Evolutionary conservation across 1,284 basidiomycete genomes (phyloP).

Genomic region (Athelia sp.): DNA sequence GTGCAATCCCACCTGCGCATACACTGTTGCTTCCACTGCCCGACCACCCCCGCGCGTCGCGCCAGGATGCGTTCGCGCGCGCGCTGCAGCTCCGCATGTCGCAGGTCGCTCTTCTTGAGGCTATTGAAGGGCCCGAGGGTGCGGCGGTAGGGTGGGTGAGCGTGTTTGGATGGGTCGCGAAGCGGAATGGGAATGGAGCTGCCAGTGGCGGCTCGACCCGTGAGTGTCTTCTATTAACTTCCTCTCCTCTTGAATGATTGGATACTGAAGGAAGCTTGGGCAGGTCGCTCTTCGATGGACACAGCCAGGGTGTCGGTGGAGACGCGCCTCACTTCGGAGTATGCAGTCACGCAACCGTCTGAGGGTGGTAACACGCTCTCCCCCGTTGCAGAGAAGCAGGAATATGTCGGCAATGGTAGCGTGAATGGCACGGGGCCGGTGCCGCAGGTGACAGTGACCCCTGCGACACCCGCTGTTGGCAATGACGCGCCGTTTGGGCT

Average conservation of each 20-base stretch:
- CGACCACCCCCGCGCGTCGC: slow-evolving; percentile 48
- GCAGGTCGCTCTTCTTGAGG: slow-evolving; percentile 79
- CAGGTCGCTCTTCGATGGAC: slow-evolving; percentile 25
- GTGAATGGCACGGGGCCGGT: slow-evolving; percentile 21
- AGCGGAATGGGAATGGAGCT: slow-evolving; percentile 37
- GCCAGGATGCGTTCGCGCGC: slow-evolving; percentile 68
- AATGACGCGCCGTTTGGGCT: slow-evolving; percentile 7
- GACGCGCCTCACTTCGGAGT: not conserved
- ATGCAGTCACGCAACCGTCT: not conserved
- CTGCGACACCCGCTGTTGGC: slow-evolving; percentile 25
- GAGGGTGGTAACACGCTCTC: slow-evolving; percentile 1
- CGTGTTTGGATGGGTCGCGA: slow-evolving; percentile 82
- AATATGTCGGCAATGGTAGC: slow-evolving; percentile 11
- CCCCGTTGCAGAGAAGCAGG: slow-evolving; percentile 8
- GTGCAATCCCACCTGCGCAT: slow-evolving; percentile 39
- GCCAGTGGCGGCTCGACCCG: slow-evolving; percentile 4
- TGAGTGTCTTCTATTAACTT: slow-evolving; percentile 11
- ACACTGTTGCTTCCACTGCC: slow-evolving; percentile 48
- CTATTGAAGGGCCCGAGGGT: slow-evolving; percentile 81
- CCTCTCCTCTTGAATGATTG: not conserved
- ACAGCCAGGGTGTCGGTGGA: no score
- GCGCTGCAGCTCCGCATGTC: slow-evolving; percentile 87
- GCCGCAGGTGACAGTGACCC: slow-evolving; percentile 17
- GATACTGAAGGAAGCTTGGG: slow-evolving; percentile 2
- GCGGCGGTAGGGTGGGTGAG: slow-evolving; percentile 84